Evolutionary conservation across 2,329 filamentous ascomycete genomes (phyloP).

Genomic region (Trichoderma semiorbis): DNA sequence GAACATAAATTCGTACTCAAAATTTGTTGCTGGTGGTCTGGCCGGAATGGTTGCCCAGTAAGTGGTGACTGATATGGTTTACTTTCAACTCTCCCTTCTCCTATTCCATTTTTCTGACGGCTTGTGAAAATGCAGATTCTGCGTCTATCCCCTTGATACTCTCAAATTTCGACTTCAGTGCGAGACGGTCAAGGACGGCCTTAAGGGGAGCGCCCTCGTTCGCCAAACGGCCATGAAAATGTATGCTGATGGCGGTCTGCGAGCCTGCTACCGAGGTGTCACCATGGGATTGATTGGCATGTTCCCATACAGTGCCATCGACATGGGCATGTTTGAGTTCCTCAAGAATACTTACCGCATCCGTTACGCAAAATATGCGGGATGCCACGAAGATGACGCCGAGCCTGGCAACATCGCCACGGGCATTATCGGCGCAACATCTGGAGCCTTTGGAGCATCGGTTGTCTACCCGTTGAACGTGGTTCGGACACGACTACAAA

Average conservation of each 20-base stretch:
- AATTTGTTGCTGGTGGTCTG: constrained; percentile 85
- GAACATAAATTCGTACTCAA: constrained; percentile 76
- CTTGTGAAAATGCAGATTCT: constrained; percentile 54
- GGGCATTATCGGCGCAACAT: constrained; percentile 84
- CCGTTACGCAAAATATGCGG: constrained; percentile 64
- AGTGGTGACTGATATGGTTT: not conserved
- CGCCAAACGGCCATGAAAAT: constrained; percentile 81
- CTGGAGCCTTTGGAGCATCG: constrained; percentile 87
- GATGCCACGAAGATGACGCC: constrained; percentile 80
- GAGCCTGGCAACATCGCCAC: constrained; percentile 78
- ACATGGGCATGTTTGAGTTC: constrained; percentile 92
- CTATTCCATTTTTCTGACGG: constrained; percentile 22
- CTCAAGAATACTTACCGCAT: constrained; percentile 72
- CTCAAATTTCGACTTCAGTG: constrained; percentile 85
- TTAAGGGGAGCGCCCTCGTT: constrained; percentile 79
- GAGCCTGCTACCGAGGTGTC: constrained; percentile 83
- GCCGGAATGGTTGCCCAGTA: constrained; percentile 93
- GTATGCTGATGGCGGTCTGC: constrained; percentile 70
- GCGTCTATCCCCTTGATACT: constrained; percentile 90
- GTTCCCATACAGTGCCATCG: constrained; percentile 96
- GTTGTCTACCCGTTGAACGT: constrained; percentile 95
- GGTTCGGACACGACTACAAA: constrained; percentile 85
- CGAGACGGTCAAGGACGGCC: constrained; percentile 81
- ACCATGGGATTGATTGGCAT: constrained; percentile 93
- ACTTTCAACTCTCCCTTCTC: not conserved